Conservation (phyloP, 768 basidiomycete genomes). For the Tylopilus vinaceipallidus region DNA sequence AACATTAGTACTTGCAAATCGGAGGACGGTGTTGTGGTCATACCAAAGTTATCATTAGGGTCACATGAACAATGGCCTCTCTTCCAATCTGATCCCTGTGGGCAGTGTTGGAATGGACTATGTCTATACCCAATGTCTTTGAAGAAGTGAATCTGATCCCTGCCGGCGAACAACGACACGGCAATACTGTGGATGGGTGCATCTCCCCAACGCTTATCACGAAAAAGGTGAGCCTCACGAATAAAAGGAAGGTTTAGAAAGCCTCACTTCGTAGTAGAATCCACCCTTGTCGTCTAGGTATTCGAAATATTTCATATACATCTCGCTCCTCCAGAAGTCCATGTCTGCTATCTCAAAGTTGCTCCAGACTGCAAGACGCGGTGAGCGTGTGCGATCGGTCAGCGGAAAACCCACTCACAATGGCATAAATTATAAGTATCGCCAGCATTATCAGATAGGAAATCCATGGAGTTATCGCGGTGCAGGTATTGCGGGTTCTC, state of each 20-base stretch:
- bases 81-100: conserved; percentile 68
- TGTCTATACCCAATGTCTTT: conserved; percentile 92
- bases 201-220: conserved; percentile 81
- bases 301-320: conserved; percentile 82
- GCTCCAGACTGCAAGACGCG: conserved; percentile 65
- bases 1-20: conserved; percentile 4
- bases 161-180: conserved; percentile 82
- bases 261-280: conserved; percentile 79
- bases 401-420: conserved; percentile 38
- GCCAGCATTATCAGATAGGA: conserved; percentile 66
- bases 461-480: conserved; percentile 57
- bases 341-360: conserved; percentile 91
- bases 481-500: conserved; percentile 55
- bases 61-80: conserved; percentile 89
- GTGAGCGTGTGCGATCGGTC: not conserved
- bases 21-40: conserved; percentile 19
- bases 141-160: conserved; percentile 93
- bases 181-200: conserved; percentile 92
- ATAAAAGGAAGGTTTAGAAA: not conserved
- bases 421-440: conserved; percentile 64
- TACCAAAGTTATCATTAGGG: conserved; percentile 69
- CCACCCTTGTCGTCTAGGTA: conserved; percentile 77
- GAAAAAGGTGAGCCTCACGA: conserved; percentile 3
- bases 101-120: conserved; percentile 93
- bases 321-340: conserved; percentile 80